These are phyloP conservation scores for Gryganskiella cystojenkinii DNA, from an alignment of 192 early-diverging fungal species.

Conservation along the genomic window DNA sequence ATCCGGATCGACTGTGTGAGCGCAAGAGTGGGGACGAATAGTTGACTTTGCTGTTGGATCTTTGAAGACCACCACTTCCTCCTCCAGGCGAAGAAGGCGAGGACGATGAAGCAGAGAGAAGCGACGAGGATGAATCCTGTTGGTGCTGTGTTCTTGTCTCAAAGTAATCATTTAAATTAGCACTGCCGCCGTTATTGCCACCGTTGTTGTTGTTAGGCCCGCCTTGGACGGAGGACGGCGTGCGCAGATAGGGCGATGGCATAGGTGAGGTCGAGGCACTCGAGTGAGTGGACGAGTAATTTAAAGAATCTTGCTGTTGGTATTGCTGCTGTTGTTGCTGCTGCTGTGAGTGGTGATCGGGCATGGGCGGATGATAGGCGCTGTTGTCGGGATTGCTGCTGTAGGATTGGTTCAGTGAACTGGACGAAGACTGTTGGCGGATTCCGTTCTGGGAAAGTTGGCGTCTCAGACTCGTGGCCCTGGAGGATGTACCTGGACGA, in stretches of 20 bases:
- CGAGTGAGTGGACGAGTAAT: constrained; percentile 1
- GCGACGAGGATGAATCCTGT: not conserved
- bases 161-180: constrained; percentile 7
- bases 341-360: not conserved
- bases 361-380: too few species aligned
- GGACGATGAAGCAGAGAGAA: constrained; percentile 3
- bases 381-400: not conserved
- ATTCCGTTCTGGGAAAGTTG: constrained; percentile 26
- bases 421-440: constrained; percentile 10
- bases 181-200: not conserved
- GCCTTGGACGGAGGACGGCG: constrained; percentile 9
- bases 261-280: constrained; percentile 2
- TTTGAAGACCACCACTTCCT: constrained; percentile 15
- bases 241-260: constrained; percentile 3
- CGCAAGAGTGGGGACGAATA: constrained; percentile 40
- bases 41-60: constrained; percentile 38
- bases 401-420: constrained; percentile 18
- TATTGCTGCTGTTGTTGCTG: constrained; percentile 9
- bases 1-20: constrained; percentile 41
- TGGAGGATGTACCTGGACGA: not conserved
- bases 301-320: not conserved
- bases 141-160: constrained; percentile 1
- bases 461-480: constrained; percentile 28
- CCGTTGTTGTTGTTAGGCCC: not conserved
- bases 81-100: too few species aligned